Base-by-base conservation (phyloP, 2,329 filamentous ascomycete genomes). In the Xylaria sp. region DNA sequence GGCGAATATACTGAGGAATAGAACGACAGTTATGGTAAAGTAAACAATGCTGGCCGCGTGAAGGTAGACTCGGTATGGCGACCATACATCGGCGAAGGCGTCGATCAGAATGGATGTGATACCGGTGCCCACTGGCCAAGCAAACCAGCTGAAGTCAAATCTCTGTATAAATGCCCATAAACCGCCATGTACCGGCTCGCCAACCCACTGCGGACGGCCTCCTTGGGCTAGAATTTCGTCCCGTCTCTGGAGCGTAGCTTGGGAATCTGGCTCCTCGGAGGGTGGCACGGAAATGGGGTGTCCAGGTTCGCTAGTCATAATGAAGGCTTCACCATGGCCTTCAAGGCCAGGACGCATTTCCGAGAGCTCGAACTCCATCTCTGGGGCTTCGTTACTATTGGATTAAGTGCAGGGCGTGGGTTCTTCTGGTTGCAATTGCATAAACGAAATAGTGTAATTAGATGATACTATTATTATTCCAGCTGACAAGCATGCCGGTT, bases 121-220 rank as follows among this genome's bases (percentile, higher is more conserved):
- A 10, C 51, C 50, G 10, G 22, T 17, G 22, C 22, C 33, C 17
- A 33, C 11, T 15, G 51, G 5, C 31, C 31, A 56, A 27, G 25
- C 20, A 50, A 42, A 63, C 51, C 51, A 63, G 20, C 51, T 17
- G 25, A 63, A 57, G 25, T 63, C 42, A 33, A 57, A 29, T 33
- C n/a, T n/a, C 25, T 50, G 39, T 7, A 63, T 10, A 15, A 22
- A 13, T 20, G 2, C 1, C 33, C 50, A 50, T 31, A 38, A 17
- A 25, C 51, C n/a, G 5, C 10, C 5, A 2, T 22, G 9, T 22
- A 29, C 11, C 29, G 42, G 38, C 13, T 49, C 39, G 11, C 29
- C 39, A 29, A 49, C 17, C 45, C 25, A 29, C 6, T 13, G 13
- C 5, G 2, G 36, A 1, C 36, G 11, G 9, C 36, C 15, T 39